Conservation (phyloP, 805 yeast species). For the Yarrowia sp. region DNA sequence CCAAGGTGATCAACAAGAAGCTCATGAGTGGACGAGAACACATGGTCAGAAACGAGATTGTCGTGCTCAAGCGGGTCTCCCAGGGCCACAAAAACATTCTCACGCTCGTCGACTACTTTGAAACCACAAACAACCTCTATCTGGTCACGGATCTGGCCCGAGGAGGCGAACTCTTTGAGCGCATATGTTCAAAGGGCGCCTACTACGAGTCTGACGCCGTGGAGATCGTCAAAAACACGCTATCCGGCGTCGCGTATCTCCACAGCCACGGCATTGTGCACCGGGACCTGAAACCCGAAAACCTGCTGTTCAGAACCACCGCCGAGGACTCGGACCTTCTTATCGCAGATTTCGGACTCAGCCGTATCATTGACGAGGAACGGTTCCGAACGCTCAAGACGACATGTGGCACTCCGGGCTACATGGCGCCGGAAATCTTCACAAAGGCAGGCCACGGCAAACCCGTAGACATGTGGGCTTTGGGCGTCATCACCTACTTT, state of each 20-base stretch:
- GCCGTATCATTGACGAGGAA: conserved; percentile 56
- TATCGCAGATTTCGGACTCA: conserved; percentile 71
- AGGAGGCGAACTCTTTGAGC: conserved; percentile 73
- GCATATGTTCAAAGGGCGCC: conserved; percentile 57
- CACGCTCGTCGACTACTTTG: conserved; percentile 72
- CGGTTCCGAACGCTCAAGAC: conserved; percentile 54
- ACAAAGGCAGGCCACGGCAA: conserved; percentile 61
- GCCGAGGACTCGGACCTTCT: conserved; percentile 54
- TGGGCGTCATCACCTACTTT: conserved; percentile 75
- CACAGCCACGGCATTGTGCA: conserved; percentile 69
- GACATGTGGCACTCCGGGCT: conserved; percentile 73
- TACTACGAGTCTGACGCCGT: conserved; percentile 59
- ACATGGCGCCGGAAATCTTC: conserved; percentile 76
- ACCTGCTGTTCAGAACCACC: conserved; percentile 59
- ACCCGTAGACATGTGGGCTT: conserved; percentile 76
- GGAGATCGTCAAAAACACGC: conserved; percentile 58
- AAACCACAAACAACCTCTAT: conserved; percentile 61
- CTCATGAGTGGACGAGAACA: conserved; percentile 62
- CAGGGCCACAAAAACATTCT: conserved; percentile 62
- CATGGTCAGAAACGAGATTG: conserved; percentile 66
- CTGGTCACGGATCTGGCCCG: conserved; percentile 71
- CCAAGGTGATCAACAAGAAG: conserved; percentile 59
- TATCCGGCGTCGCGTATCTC: conserved; percentile 63
- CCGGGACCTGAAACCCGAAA: conserved; percentile 77
- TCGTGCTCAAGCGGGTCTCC: conserved; percentile 60